These are phyloP conservation scores for Scenedesmus sp. DNA, from an alignment of 163 green algal genomes.

Conservation along the genomic window DNA sequence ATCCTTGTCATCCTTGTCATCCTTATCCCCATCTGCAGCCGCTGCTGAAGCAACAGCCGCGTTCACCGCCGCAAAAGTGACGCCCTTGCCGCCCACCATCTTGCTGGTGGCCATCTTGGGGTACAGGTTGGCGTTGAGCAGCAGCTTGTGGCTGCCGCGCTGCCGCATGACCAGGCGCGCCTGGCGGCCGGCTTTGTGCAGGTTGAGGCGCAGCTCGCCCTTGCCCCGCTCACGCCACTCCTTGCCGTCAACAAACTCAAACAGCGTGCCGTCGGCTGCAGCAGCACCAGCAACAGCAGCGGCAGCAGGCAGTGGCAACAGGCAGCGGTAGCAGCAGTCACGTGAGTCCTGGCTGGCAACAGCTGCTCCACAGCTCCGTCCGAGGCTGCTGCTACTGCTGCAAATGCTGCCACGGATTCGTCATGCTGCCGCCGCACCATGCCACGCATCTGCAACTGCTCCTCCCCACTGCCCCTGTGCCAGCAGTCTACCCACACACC, in stretches of 20 bases:
- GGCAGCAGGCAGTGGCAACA: background rate
- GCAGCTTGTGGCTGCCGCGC: slow-evolving; percentile 25
- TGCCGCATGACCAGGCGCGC: slow-evolving; percentile 38
- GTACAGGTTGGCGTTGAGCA: slow-evolving; percentile 49
- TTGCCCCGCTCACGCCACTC: slow-evolving; percentile 89
- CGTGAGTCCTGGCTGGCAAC: background rate
- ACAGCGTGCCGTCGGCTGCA: slow-evolving; percentile 84
- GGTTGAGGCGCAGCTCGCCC: slow-evolving; percentile 89
- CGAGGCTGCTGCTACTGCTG: background rate
- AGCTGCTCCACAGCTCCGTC: background rate
- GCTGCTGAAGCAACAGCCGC: slow-evolving; percentile 40
- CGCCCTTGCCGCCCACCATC: slow-evolving; percentile 48
- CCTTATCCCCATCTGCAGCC: background rate
- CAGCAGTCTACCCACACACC: background rate
- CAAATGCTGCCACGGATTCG: background rate
- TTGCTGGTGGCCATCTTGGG: slow-evolving; percentile 31
- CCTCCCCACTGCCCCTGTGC: background rate
- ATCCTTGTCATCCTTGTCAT: background rate
- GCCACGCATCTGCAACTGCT: background rate
- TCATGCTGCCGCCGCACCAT: background rate
- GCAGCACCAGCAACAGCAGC: background rate
- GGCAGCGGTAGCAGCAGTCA: background rate
- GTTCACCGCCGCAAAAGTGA: slow-evolving; percentile 41
- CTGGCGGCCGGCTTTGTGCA: slow-evolving; percentile 37
- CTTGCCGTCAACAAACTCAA: slow-evolving; percentile 84